These are phyloP conservation scores for Aspergillus ostianus DNA, from an alignment of 495 filamentous ascomycete species.

Conservation along the genomic window DNA sequence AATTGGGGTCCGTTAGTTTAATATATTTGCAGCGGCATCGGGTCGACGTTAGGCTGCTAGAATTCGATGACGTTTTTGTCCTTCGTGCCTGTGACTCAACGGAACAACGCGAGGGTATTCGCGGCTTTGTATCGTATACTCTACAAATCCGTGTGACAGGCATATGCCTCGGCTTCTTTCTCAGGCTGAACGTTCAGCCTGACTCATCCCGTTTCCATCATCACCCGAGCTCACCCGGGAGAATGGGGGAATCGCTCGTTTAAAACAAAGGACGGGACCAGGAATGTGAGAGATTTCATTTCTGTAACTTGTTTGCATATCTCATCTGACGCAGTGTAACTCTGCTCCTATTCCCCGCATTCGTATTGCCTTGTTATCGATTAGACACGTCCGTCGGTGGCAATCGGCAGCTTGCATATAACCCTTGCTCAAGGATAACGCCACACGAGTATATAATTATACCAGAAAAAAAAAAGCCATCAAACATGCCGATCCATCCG, in stretches of 20 bases:
- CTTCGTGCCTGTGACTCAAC: too few species aligned
- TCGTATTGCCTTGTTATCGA: neutral
- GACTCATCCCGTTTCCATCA: neutral
- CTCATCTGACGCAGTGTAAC: neutral
- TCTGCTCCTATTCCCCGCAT: neutral
- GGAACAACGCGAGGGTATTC: too few species aligned
- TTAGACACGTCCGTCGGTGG: neutral
- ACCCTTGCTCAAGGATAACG: neutral
- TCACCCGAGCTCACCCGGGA: neutral
- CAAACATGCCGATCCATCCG: slow-evolving; percentile 29
- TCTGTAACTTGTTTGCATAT: neutral
- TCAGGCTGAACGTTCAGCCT: neutral
- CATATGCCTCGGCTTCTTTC: neutral
- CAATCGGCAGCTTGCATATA: neutral
- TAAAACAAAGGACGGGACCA: neutral
- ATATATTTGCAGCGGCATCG: too few species aligned
- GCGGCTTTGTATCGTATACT: too few species aligned
- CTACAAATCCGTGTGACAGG: too few species aligned
- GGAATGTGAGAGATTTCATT: neutral
- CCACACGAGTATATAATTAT: neutral
- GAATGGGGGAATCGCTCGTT: neutral
- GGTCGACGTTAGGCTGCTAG: too few species aligned
- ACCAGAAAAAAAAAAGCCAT: neutral
- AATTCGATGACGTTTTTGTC: too few species aligned
- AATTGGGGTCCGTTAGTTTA: too few species aligned